Conservation (phyloP, 768 basidiomycete species). For the Rhodosporidiobolus sp. region DNA sequence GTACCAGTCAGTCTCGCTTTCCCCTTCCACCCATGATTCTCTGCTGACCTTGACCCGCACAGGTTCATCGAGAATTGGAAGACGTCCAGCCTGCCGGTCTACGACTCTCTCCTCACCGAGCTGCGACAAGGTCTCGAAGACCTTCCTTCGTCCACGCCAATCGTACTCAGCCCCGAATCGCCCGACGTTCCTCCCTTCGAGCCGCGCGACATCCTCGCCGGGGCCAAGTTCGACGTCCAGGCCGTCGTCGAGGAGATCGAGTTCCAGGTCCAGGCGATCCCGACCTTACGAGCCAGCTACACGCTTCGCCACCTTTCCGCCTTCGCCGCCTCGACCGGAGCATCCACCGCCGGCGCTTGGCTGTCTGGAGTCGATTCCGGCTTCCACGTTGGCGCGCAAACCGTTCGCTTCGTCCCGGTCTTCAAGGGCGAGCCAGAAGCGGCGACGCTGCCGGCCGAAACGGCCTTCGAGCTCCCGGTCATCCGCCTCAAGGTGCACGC, state of each 20-base stretch:
- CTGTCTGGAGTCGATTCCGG: conserved; percentile 16
- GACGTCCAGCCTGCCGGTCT: conserved; percentile 68
- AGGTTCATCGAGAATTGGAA: conserved; percentile 79
- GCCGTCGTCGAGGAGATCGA: conserved; percentile 24
- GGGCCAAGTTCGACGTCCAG: conserved; percentile 8
- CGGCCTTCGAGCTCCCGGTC: conserved; percentile 9
- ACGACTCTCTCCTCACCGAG: conserved; percentile 34
- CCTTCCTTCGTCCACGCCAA: not conserved
- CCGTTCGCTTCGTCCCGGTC: conserved; percentile 33
- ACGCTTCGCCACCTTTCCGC: conserved; percentile 14
- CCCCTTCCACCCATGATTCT: too few species aligned
- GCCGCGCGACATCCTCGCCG: not conserved
- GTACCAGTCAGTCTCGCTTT: conserved; percentile 42
- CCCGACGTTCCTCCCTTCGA: accelerated
- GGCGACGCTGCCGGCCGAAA: not conserved
- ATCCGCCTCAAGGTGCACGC: not conserved
- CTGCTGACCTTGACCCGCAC: conserved; percentile 43
- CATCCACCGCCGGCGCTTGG: not conserved
- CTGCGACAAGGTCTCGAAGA: conserved; percentile 33
- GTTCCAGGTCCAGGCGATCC: conserved; percentile 36
- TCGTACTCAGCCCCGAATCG: too few species aligned
- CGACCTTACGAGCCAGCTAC: conserved; percentile 38
- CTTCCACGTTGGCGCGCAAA: conserved; percentile 32
- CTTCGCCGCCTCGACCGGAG: not conserved
- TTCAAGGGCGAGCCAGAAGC: not conserved